These are phyloP conservation scores for Hypholoma fasciculare DNA, from an alignment of 768 basidiomycete genomes.

Conservation along the genomic window DNA sequence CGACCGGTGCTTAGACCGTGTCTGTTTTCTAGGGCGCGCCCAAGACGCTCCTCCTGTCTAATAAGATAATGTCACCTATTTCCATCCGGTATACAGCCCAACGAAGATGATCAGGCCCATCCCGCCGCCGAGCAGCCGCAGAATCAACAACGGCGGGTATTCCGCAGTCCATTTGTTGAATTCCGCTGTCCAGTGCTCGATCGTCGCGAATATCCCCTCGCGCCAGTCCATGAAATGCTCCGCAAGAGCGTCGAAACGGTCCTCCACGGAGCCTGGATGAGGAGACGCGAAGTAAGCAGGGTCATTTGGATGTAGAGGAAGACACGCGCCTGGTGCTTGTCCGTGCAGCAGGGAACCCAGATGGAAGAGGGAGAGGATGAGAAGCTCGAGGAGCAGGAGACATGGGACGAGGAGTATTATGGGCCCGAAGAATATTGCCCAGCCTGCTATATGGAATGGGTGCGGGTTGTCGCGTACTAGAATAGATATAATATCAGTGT, in stretches of 20 bases:
- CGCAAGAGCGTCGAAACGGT: constrained; percentile 31
- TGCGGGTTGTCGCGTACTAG: constrained; percentile 28
- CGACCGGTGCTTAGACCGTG: neutral
- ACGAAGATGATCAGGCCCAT: constrained; percentile 30
- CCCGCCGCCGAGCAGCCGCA: constrained; percentile 29
- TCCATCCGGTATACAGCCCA: constrained; percentile 28
- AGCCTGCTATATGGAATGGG: constrained; percentile 33
- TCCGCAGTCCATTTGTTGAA: constrained; percentile 41
- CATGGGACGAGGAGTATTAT: constrained; percentile 36
- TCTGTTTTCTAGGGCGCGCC: neutral
- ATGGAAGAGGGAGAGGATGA: constrained; percentile 32
- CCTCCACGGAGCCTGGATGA: constrained; percentile 17
- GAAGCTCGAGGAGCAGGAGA: constrained; percentile 33
- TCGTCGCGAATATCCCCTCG: constrained; percentile 35
- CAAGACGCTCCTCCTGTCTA: neutral
- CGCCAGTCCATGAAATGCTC: constrained; percentile 34
- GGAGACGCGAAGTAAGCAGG: neutral
- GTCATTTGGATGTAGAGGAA: neutral
- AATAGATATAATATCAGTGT: neutral
- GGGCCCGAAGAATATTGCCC: constrained; percentile 44
- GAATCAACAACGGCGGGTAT: constrained; percentile 30
- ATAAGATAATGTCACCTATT: neutral
- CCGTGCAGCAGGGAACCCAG: constrained; percentile 37
- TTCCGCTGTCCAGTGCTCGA: constrained; percentile 33
- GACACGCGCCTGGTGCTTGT: constrained; percentile 27